Percentiles rank a stretch among this genome's conserved stretches.
Evolutionary conservation across 2,329 filamentous ascomycete genomes (phyloP).

Genomic region (Epichloe sibirici): DNA sequence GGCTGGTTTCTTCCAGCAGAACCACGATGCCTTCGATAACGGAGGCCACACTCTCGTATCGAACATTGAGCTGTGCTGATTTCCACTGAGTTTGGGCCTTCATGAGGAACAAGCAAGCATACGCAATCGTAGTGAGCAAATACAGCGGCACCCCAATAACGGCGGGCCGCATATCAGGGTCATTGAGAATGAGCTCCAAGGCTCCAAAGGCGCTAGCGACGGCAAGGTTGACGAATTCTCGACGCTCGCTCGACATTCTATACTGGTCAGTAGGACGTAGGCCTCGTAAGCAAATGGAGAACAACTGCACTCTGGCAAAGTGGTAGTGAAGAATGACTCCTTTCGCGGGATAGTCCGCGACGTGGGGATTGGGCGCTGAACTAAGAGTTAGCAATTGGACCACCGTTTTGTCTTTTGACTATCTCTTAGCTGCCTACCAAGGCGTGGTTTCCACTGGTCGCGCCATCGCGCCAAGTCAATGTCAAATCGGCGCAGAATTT

Average conservation of each 20-base stretch:
- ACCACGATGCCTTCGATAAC: slow-evolving; percentile 15
- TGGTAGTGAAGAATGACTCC: slow-evolving; percentile 37
- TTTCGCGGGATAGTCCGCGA: slow-evolving; percentile 36
- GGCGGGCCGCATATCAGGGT: slow-evolving; percentile 18
- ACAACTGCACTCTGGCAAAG: slow-evolving; percentile 36
- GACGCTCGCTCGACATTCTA: slow-evolving; percentile 29
- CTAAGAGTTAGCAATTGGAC: neutral
- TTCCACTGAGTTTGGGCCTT: slow-evolving; percentile 20
- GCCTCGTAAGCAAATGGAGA: slow-evolving; percentile 33
- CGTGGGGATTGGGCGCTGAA: slow-evolving; percentile 30
- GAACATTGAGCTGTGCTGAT: slow-evolving; percentile 14
- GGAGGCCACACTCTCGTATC: slow-evolving; percentile 19
- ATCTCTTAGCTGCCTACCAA: slow-evolving; percentile 14
- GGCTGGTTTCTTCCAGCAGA: slow-evolving; percentile 14
- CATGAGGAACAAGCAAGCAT: slow-evolving; percentile 21
- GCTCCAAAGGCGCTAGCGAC: slow-evolving; percentile 22
- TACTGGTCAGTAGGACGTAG: slow-evolving; percentile 22
- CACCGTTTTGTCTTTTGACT: neutral
- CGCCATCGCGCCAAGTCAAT: slow-evolving; percentile 24
- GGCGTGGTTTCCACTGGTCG: slow-evolving; percentile 22
- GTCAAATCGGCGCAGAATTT: slow-evolving; percentile 15
- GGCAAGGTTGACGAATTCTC: slow-evolving; percentile 30
- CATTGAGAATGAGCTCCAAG: slow-evolving; percentile 17
- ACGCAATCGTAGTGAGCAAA: slow-evolving; percentile 20
- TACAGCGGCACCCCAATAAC: slow-evolving; percentile 21